Evolutionary conservation across 2,329 filamentous ascomycete genomes (phyloP).

Genomic region (Neonectria coccinea): DNA sequence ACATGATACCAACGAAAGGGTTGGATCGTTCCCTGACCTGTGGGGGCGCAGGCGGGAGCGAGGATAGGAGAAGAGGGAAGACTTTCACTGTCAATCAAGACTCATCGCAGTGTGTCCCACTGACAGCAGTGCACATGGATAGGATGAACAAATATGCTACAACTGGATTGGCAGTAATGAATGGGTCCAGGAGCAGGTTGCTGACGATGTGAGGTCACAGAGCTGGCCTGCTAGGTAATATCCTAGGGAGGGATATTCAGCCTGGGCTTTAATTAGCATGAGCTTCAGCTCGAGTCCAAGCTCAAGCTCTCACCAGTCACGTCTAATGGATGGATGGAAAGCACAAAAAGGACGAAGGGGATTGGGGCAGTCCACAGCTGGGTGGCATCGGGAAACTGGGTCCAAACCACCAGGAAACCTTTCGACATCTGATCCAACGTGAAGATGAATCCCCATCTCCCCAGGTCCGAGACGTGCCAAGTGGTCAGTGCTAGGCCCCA

Average conservation of each 20-base stretch:
- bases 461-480: slow-evolving; percentile 17
- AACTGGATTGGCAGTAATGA: not conserved
- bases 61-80: not conserved
- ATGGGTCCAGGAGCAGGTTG: not conserved
- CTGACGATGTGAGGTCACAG: not conserved
- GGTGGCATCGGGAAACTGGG: slow-evolving; percentile 24
- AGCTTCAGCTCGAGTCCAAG: not conserved
- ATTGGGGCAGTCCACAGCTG: slow-evolving; percentile 6
- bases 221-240: not conserved
- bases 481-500: slow-evolving; percentile 13
- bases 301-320: slow-evolving; percentile 7
- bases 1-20: not conserved
- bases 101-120: not conserved
- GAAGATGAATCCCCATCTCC: slow-evolving; percentile 15
- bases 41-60: not conserved
- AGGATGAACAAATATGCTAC: not conserved
- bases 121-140: not conserved
- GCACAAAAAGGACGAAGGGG: slow-evolving; percentile 28
- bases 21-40: not conserved
- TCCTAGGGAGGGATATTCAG: not conserved
- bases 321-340: slow-evolving; percentile 28
- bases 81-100: not conserved
- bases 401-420: slow-evolving; percentile 21
- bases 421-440: slow-evolving; percentile 15
- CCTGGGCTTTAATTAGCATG: not conserved